These are phyloP conservation scores for Dioscorea alata DNA, from an alignment of 106 monocot species.

Conservation along the genomic window DNA sequence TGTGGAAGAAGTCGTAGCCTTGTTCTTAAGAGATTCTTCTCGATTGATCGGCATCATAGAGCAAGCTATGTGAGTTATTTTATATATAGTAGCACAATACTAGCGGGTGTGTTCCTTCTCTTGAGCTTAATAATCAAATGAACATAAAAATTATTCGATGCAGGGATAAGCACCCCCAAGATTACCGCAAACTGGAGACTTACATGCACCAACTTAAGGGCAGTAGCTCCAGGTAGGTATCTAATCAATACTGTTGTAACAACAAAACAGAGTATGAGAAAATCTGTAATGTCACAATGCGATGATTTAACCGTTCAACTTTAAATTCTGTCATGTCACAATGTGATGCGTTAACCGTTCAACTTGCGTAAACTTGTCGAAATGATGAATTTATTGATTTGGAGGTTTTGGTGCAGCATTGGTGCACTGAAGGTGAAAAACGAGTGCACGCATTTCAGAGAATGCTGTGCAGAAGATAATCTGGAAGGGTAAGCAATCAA, in stretches of 20 bases:
- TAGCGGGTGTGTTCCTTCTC: too few species aligned
- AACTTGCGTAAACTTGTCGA: too few species aligned
- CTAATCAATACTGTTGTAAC: too few species aligned
- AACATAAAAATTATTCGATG: neutral
- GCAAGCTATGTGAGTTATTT: conserved; percentile 63
- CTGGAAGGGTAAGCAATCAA: conserved; percentile 47
- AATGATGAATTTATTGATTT: too few species aligned
- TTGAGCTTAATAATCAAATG: too few species aligned
- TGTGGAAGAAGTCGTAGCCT: conserved; percentile 87
- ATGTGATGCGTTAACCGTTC: too few species aligned
- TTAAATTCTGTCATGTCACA: too few species aligned
- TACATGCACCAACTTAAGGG: conserved; percentile 81
- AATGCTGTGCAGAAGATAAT: conserved; percentile 55
- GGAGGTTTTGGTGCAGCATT: conserved; percentile 36
- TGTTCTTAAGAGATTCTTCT: conserved; percentile 79
- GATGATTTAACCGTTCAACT: too few species aligned
- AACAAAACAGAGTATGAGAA: too few species aligned
- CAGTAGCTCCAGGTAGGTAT: conserved; percentile 60
- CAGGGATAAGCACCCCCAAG: conserved; percentile 55
- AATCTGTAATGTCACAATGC: too few species aligned
- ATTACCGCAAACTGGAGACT: conserved; percentile 64
- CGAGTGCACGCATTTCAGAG: conserved; percentile 72
- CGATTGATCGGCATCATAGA: conserved; percentile 63
- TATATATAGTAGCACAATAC: too few species aligned
- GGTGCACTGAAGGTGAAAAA: conserved; percentile 84